phyloP scores from a whole-genome alignment of 139 green algal species.

The Medakamo hakoo region DNA sequence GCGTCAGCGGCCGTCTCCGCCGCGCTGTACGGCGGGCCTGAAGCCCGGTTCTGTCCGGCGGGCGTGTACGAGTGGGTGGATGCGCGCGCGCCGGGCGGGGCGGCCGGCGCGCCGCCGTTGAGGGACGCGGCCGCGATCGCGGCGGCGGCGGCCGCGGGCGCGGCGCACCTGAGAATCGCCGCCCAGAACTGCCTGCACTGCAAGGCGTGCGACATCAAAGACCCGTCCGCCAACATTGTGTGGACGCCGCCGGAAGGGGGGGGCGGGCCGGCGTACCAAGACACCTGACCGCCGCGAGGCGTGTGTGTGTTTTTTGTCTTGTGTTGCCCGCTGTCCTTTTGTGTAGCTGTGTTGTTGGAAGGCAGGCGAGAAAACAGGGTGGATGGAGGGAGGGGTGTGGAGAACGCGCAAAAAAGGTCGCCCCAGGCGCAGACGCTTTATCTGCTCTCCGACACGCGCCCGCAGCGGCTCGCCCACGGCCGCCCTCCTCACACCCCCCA shows the following conservation, averaged over 20 bases:
- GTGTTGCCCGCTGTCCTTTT: too few relatives aligned
- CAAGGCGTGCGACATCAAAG: constrained; percentile 92
- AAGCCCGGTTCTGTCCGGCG: constrained; percentile 58
- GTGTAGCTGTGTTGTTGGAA: too few relatives aligned
- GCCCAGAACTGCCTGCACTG: constrained; percentile 97
- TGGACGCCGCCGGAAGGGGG: constrained; percentile 85
- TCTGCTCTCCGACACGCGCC: not conserved
- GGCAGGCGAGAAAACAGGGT: too few relatives aligned
- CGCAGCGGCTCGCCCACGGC: not conserved
- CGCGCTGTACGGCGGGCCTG: constrained; percentile 55
- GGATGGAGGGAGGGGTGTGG: too few relatives aligned
- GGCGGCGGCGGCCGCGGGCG: constrained; percentile 8
- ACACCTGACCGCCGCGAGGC: constrained; percentile 40
- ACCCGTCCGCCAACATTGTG: constrained; percentile 75
- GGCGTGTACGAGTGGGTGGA: constrained; percentile 81
- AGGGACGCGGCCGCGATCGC: not conserved
- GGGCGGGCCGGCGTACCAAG: constrained; percentile 68
- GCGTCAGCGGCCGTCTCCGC: constrained; percentile 53
- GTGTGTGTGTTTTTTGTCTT: too few relatives aligned
- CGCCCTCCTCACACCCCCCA: not conserved
- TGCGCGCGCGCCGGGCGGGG: not conserved
- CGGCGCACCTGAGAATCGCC: constrained; percentile 61
- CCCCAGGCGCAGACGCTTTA: not conserved
- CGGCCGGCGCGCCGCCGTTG: not conserved
- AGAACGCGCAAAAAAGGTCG: not conserved